These are phyloP conservation scores for Lindgomyces ingoldianus DNA, from an alignment of 495 filamentous ascomycete genomes.

Conservation along the genomic window DNA sequence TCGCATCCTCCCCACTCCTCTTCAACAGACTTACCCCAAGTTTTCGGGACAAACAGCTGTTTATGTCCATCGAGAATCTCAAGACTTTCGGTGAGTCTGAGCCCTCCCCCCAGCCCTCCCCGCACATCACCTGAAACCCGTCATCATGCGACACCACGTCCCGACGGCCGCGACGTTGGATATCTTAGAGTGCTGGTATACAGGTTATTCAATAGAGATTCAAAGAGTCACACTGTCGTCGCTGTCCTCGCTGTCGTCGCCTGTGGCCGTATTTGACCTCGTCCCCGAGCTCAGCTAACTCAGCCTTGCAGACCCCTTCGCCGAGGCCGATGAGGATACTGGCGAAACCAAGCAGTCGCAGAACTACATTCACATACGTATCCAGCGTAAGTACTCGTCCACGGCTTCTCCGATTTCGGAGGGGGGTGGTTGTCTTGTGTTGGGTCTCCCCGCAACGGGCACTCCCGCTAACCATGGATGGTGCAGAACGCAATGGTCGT, in stretches of 20 bases:
- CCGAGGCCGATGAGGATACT: slow-evolving; percentile 99
- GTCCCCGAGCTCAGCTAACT: slow-evolving; percentile 18
- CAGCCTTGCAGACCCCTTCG: slow-evolving; percentile 86
- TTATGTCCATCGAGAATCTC: slow-evolving; percentile 99
- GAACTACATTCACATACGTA: slow-evolving; percentile 99
- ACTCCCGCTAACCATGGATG: slow-evolving; percentile 9
- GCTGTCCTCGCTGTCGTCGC: neutral
- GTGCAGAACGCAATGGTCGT: slow-evolving; percentile 97
- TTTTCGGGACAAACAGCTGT: slow-evolving; percentile 44
- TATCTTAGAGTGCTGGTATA: neutral
- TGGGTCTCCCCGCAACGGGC: neutral
- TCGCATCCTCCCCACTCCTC: slow-evolving; percentile 17
- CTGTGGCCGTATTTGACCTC: neutral
- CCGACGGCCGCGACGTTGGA: neutral
- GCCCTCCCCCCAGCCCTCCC: slow-evolving; percentile 40
- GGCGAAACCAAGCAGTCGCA: slow-evolving; percentile 90
- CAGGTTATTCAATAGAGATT: too few relatives aligned
- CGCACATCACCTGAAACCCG: slow-evolving; percentile 37
- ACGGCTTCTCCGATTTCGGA: neutral
- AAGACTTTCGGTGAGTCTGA: slow-evolving; percentile 92
- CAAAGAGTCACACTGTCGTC: too few relatives aligned
- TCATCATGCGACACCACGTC: slow-evolving; percentile 18
- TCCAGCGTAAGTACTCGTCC: slow-evolving; percentile 78
- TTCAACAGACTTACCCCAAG: slow-evolving; percentile 31
- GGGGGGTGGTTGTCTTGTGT: neutral